These are phyloP conservation scores for Oryza officinalis DNA, from an alignment of 176 grass and related monocot genomes.

Conservation along the genomic window DNA sequence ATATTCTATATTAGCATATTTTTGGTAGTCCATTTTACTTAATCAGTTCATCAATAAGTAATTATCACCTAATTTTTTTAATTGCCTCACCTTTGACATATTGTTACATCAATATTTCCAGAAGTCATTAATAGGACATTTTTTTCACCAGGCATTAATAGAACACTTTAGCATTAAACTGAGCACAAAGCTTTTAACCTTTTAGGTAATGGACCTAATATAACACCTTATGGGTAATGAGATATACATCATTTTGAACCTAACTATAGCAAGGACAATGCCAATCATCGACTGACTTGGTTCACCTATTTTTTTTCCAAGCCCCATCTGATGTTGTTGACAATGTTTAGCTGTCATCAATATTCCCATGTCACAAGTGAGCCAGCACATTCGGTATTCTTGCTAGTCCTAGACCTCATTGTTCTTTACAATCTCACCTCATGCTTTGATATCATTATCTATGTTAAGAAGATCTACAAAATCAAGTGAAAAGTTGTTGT, in stretches of 20 bases:
- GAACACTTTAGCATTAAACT: conserved; percentile 10
- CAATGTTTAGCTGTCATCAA: background rate
- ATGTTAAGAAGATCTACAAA: conserved; percentile 10
- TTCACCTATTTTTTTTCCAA: background rate
- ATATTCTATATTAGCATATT: conserved; percentile 18
- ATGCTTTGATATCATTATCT: conserved; percentile 29
- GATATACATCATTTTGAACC: conserved; percentile 11
- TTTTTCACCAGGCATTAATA: background rate
- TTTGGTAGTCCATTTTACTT: conserved; percentile 25
- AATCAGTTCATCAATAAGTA: conserved; percentile 15
- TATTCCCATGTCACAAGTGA: conserved; percentile 6
- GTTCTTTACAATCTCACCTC: conserved; percentile 7
- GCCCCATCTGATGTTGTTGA: conserved; percentile 12
- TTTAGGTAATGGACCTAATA: background rate
- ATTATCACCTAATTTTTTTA: conserved; percentile 9
- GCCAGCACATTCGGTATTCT: background rate
- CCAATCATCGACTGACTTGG: background rate
- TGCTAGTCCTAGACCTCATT: background rate
- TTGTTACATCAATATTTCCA: conserved; percentile 28
- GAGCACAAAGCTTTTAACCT: conserved; percentile 18
- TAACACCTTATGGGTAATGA: background rate
- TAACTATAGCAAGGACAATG: conserved; percentile 5
- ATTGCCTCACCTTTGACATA: conserved; percentile 25
- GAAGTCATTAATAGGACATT: background rate
- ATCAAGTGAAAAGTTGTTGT: conserved; percentile 15